Evolutionary conservation across 1,284 basidiomycete species (phyloP), one percentile per base, ranked within the genome.

Genomic region (Naganishia cerealis): DNA sequence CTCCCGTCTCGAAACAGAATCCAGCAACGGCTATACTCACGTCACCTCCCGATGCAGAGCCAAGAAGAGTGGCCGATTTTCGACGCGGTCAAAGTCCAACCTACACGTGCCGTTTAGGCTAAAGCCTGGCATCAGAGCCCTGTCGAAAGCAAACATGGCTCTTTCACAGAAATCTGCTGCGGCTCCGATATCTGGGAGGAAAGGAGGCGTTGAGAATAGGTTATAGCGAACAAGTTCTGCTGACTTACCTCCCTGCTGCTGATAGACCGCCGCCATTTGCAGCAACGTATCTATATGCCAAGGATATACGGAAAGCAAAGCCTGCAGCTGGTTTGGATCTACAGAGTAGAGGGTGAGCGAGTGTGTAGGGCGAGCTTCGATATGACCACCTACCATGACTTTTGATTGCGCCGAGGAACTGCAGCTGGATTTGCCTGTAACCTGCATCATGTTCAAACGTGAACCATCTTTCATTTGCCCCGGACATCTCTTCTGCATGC

Each of bases 201-300:
- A 36, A 1, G 50, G 55, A 54, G 39, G 21, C 7, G 26, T 43
- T n/a, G 54, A 50, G 46, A n/a, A 50, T 50, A 8, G 46, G 9
- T 8, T 50, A 50, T n/a, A 24, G 15, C 9, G 21, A 2, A 24
- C n/a, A 50, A 50, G 21, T 18, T 8, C 65, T 38, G 39, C 33
- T 26, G 36, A 10, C 81, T 53, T 55, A 90, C 91, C 90, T 83
- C 92, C 91, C 73, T 91, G 86, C 76, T 94, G 89, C 43, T 88
- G 85, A 76, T 88, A 91, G 2, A 94, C 79, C 58, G 82, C 83
- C 48, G 90, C 88, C 29, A 95, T 83, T 75, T 96, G 93, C 1
- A 96, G 83, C 0, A 94, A 83, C 0, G 93, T 94, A 78, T 97
- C 94, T 1, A 88, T 90, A 74, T 96, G 94, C 86, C 92, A 96